Conservation (phyloP, 768 basidiomycete species). For the Erythrobasidium yunnanense region DNA sequence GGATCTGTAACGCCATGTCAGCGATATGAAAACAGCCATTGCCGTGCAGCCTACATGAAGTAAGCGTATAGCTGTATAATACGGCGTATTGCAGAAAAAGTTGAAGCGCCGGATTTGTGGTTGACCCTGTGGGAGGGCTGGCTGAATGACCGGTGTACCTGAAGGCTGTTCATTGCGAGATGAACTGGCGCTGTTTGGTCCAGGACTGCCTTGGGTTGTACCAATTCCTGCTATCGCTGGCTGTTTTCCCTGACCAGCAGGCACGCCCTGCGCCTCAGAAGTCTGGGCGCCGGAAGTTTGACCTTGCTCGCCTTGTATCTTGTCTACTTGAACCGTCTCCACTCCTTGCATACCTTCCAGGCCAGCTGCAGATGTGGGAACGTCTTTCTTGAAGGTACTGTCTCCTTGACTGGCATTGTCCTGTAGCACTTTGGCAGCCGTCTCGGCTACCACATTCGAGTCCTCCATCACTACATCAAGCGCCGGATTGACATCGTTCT, state of each 20-base stretch:
- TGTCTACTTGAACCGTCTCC: constrained; percentile 24
- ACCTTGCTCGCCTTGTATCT: no score
- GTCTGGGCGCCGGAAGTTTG: no score
- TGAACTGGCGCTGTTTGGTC: background rate
- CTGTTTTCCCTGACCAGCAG: no score
- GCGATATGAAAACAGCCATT: background rate
- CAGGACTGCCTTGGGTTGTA: no score
- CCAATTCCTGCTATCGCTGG: no score
- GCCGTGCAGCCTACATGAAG: constrained; percentile 59
- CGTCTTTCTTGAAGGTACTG: constrained; percentile 18
- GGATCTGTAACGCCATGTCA: constrained; percentile 49
- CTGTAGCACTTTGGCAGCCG: background rate
- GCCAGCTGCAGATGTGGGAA: constrained; percentile 27
- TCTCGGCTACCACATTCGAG: background rate
- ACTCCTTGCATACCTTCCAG: constrained; percentile 26
- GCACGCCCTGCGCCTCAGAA: no score
- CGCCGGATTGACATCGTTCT: constrained; percentile 26
- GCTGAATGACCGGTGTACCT: background rate
- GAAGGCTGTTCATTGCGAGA: background rate
- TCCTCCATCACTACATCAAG: constrained; percentile 14
- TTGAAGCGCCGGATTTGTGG: constrained; percentile 30
- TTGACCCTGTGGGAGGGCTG: constrained; percentile 5
- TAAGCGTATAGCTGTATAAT: constrained; percentile 77
- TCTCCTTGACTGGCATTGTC: background rate
- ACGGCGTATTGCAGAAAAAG: constrained; percentile 85